These are phyloP conservation scores for Entophlyctis luteolus DNA, from an alignment of 192 early-diverging fungal species.

Conservation along the genomic window DNA sequence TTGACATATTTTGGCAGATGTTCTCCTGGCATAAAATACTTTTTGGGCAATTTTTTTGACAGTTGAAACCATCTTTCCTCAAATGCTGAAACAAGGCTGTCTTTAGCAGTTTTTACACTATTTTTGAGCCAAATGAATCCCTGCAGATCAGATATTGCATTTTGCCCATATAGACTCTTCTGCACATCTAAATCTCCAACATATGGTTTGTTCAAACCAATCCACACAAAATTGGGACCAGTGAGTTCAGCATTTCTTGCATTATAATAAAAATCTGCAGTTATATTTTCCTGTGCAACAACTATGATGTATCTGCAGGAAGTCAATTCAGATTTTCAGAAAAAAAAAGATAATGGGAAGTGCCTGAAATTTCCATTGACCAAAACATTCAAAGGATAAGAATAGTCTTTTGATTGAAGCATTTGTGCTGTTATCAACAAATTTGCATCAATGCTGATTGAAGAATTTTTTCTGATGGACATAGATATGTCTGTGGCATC, in stretches of 20 bases:
- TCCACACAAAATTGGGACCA: slow-evolving; percentile 22
- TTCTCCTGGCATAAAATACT: neutral
- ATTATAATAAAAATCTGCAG: slow-evolving; percentile 8
- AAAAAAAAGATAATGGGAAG: neutral
- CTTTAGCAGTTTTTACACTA: neutral
- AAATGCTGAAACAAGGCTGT: neutral
- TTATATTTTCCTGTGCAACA: slow-evolving; percentile 13
- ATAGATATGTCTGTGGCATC: slow-evolving; percentile 20
- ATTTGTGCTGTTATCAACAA: slow-evolving; percentile 17
- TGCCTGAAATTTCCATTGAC: slow-evolving; percentile 3
- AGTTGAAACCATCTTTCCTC: neutral
- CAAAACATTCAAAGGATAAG: slow-evolving; percentile 17
- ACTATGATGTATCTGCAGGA: slow-evolving; percentile 14
- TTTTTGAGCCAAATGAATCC: slow-evolving; percentile 12
- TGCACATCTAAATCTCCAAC: slow-evolving; percentile 5
- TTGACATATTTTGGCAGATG: slow-evolving; percentile 5
- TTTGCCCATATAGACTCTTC: slow-evolving; percentile 5
- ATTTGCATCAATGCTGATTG: slow-evolving; percentile 18
- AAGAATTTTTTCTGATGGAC: neutral
- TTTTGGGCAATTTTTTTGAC: neutral
- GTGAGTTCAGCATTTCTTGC: slow-evolving; percentile 9
- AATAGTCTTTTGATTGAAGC: slow-evolving; percentile 9
- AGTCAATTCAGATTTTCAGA: neutral
- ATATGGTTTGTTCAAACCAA: slow-evolving; percentile 15
- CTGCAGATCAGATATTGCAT: slow-evolving; percentile 19